These are phyloP conservation scores for Cadophora sp. DNA, from an alignment of 2,329 filamentous ascomycete genomes.

Conservation along the genomic window DNA sequence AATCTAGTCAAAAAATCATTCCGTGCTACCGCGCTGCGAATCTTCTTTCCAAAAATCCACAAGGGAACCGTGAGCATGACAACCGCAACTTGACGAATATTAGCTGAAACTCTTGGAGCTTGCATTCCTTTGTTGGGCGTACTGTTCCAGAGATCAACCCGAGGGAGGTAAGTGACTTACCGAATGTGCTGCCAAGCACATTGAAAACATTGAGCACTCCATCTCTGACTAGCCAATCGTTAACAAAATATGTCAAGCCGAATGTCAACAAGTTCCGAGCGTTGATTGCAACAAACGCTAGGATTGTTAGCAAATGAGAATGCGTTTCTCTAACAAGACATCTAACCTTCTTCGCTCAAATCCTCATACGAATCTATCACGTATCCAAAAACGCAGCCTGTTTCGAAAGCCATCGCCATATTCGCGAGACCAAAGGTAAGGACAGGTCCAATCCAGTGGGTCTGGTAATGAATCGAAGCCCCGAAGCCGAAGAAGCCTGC, in stretches of 20 bases:
- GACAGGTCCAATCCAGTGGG: constrained; percentile 36
- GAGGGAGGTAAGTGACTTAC: too few species aligned
- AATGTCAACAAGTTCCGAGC: constrained; percentile 51
- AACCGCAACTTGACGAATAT: too few species aligned
- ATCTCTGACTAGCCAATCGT: constrained; percentile 48
- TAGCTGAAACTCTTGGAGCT: too few species aligned
- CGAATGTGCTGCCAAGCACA: too few species aligned
- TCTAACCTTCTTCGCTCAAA: too few species aligned
- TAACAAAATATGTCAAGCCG: constrained; percentile 50
- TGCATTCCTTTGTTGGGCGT: too few species aligned
- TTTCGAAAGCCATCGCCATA: constrained; percentile 35
- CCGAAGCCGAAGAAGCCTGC: constrained; percentile 26
- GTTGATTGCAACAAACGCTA: constrained; percentile 35
- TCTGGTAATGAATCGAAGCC: constrained; percentile 31
- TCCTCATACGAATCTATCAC: too few species aligned
- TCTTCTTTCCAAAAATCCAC: too few species aligned
- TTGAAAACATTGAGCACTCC: constrained; percentile 41
- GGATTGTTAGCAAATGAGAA: too few species aligned
- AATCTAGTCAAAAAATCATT: constrained; percentile 30
- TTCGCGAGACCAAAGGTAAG: constrained; percentile 36
- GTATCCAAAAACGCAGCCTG: constrained; percentile 19
- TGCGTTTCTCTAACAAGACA: too few species aligned
- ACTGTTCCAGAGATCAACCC: too few species aligned
- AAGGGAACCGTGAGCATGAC: too few species aligned
- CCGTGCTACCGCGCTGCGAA: constrained; percentile 25